These are phyloP conservation scores for Botrytis deweyae DNA, from an alignment of 2,329 filamentous ascomycete genomes.

Conservation along the genomic window DNA sequence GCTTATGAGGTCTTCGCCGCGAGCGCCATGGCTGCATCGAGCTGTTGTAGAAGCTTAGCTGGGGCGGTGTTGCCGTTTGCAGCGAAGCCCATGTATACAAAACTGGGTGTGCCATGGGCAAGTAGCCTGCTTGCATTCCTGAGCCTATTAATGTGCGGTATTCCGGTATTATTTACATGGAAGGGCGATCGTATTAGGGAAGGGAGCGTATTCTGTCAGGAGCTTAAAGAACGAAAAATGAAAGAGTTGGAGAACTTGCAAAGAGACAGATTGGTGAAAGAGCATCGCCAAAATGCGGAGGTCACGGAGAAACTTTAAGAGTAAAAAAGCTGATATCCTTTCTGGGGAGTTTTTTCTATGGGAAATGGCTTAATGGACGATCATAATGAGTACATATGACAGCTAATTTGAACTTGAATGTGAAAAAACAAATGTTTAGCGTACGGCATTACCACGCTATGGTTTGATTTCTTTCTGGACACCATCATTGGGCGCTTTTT, in stretches of 20 bases:
- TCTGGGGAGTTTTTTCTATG: background rate
- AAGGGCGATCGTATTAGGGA: conserved; percentile 49
- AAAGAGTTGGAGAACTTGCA: conserved; percentile 34
- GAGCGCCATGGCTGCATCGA: conserved; percentile 50
- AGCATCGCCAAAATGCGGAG: background rate
- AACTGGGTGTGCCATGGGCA: conserved; percentile 47
- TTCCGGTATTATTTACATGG: conserved; percentile 52
- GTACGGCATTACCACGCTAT: background rate
- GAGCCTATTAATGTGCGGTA: conserved; percentile 47
- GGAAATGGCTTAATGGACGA: background rate
- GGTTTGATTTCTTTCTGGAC: background rate
- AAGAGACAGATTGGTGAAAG: conserved; percentile 21
- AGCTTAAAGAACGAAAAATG: conserved; percentile 44
- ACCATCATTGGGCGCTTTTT: background rate
- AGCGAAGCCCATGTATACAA: conserved; percentile 47
- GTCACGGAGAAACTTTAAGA: conserved; percentile 16
- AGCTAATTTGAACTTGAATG: background rate
- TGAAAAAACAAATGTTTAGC: background rate
- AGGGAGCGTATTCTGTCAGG: conserved; percentile 51
- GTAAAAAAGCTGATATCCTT: background rate
- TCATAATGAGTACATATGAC: background rate
- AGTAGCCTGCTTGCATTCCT: conserved; percentile 51
- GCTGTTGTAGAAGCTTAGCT: conserved; percentile 42
- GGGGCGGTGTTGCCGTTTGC: conserved; percentile 50
- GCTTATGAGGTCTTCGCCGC: conserved; percentile 59